Evolutionary conservation across 2,329 filamentous ascomycete genomes (phyloP).

Genomic region (Elsinoe australis): DNA sequence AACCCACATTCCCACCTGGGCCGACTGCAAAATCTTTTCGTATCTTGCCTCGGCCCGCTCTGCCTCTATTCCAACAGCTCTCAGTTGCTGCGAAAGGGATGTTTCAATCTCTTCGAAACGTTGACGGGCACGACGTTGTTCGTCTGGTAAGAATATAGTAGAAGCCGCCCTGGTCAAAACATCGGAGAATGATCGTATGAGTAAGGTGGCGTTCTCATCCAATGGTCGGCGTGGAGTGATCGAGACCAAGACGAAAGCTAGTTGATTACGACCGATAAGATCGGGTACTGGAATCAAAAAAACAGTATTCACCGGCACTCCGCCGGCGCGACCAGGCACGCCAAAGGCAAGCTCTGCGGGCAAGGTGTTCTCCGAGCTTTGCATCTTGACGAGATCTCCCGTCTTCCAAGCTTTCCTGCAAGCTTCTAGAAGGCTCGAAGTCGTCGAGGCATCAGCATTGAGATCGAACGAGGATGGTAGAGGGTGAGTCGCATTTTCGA

Average conservation of each 20-base stretch:
- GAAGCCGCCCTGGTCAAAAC: constrained; percentile 35
- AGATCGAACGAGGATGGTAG: constrained; percentile 25
- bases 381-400: constrained; percentile 14
- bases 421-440: constrained; percentile 19
- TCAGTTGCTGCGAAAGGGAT: constrained; percentile 32
- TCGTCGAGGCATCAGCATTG: not conserved
- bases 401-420: constrained; percentile 12
- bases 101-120: constrained; percentile 33
- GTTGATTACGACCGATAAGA: constrained; percentile 29
- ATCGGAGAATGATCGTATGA: constrained; percentile 31
- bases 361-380: constrained; percentile 9
- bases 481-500: constrained; percentile 23
- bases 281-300: constrained; percentile 23
- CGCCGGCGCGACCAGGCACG: constrained; percentile 16
- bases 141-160: constrained; percentile 34
- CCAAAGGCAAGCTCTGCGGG: constrained; percentile 15
- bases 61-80: constrained; percentile 26
- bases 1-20: constrained; percentile 37
- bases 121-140: constrained; percentile 28
- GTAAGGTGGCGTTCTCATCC: constrained; percentile 35
- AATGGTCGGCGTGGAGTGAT: constrained; percentile 34
- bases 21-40: constrained; percentile 33
- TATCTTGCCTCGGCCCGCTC: constrained; percentile 34
- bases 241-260: constrained; percentile 36
- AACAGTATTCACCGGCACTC: constrained; percentile 14